Conservation (phyloP, 345 rosid species). For the Microcos paniculata region DNA sequence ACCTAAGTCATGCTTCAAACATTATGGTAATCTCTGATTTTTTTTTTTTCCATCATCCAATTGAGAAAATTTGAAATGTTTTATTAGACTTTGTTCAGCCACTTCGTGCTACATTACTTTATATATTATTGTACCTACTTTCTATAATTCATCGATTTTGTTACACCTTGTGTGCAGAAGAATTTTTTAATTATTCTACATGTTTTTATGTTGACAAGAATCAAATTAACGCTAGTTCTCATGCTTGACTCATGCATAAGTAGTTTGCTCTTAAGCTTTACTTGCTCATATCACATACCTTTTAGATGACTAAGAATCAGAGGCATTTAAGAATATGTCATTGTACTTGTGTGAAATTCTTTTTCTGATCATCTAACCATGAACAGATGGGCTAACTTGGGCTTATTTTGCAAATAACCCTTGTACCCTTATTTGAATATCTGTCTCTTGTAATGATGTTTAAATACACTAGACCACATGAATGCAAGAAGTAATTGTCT, state of each 20-base stretch:
- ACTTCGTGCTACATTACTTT: not conserved
- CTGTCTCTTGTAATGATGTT: not conserved
- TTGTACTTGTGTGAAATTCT: not conserved
- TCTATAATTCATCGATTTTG: not conserved
- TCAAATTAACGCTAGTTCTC: not conserved
- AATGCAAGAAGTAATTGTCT: constrained; percentile 1
- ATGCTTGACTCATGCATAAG: not conserved
- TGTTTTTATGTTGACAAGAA: not conserved
- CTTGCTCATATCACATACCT: not conserved
- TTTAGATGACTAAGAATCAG: not conserved
- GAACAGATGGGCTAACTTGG: not conserved
- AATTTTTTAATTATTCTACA: not conserved
- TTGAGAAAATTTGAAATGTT: not conserved
- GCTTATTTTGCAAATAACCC: not conserved
- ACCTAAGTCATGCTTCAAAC: constrained; percentile 72
- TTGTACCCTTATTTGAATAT: too few species aligned
- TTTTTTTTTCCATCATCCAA: not conserved
- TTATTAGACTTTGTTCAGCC: not conserved
- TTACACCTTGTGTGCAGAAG: not conserved
- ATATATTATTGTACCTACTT: not conserved
- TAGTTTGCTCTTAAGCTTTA: not conserved
- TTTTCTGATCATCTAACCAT: not conserved
- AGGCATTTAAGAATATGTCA: not conserved
- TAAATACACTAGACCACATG: not conserved
- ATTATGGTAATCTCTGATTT: constrained; percentile 50